These are phyloP conservation scores for Stagonosporopsis chrysanthemi DNA, from an alignment of 2,329 filamentous ascomycete species.

Conservation along the genomic window DNA sequence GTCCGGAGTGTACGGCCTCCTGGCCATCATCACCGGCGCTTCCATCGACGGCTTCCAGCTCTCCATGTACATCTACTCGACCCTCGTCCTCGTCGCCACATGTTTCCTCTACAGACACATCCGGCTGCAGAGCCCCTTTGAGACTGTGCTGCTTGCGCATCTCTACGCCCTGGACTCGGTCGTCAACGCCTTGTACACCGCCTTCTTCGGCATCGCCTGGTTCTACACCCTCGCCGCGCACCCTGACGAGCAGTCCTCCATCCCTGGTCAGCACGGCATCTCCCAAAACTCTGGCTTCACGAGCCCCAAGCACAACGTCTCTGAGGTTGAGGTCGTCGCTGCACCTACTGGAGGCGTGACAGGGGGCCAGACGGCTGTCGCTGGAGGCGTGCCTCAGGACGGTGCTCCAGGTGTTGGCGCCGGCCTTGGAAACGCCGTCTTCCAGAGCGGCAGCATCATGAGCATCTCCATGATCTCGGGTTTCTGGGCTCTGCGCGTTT, in stretches of 20 bases:
- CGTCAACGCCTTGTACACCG: conserved; percentile 83
- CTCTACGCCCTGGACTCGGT: conserved; percentile 83
- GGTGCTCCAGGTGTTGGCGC: conserved; percentile 47
- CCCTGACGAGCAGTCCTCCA: conserved; percentile 49
- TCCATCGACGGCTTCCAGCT: conserved; percentile 82
- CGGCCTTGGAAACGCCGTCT: conserved; percentile 68
- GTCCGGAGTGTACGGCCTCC: conserved; percentile 86
- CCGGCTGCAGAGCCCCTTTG: conserved; percentile 77
- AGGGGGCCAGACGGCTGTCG: conserved; percentile 62
- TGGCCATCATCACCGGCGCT: conserved; percentile 88
- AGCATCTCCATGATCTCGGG: conserved; percentile 78
- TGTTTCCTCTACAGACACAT: conserved; percentile 80
- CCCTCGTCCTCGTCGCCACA: conserved; percentile 72
- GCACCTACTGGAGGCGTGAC: conserved; percentile 55
- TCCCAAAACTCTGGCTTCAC: conserved; percentile 71
- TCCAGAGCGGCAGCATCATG: conserved; percentile 71
- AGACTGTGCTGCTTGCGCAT: conserved; percentile 83
- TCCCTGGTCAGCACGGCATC: conserved; percentile 61
- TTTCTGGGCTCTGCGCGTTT: conserved; percentile 78
- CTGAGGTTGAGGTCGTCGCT: conserved; percentile 62
- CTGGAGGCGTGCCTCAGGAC: conserved; percentile 48
- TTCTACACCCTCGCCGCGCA: conserved; percentile 75
- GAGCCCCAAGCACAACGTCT: conserved; percentile 67
- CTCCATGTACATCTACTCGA: conserved; percentile 89
- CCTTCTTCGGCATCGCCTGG: conserved; percentile 83